phyloP scores from a whole-genome alignment of 495 filamentous ascomycete genomes.

The Penicillium lagena region DNA sequence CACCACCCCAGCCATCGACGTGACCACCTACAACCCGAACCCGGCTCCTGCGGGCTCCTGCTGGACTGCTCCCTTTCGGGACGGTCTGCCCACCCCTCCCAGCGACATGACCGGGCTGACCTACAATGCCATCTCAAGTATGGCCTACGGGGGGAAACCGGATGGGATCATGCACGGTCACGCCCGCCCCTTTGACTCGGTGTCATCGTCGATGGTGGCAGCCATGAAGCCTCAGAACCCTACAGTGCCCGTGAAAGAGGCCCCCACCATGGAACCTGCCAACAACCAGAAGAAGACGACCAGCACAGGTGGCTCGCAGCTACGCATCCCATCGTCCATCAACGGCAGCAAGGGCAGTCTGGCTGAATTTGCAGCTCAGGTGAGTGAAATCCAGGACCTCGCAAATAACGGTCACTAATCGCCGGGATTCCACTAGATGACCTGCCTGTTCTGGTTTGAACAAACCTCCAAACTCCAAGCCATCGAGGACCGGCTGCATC shows the following conservation, averaged over 20 bases:
- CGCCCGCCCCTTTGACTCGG: slow-evolving; percentile 19
- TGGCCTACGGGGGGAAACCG: slow-evolving; percentile 28
- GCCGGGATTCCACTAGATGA: slow-evolving; percentile 52
- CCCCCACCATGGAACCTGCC: slow-evolving; percentile 11
- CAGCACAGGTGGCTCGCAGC: slow-evolving; percentile 51
- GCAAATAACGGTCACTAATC: not conserved
- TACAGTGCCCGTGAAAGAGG: slow-evolving; percentile 17
- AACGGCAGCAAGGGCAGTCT: slow-evolving; percentile 66
- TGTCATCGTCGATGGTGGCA: slow-evolving; percentile 18
- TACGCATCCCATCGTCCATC: slow-evolving; percentile 68
- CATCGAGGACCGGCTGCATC: slow-evolving; percentile 60
- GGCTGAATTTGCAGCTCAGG: slow-evolving; percentile 77
- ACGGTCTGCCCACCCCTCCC: slow-evolving; percentile 46
- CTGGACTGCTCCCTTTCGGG: slow-evolving; percentile 36
- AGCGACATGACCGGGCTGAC: slow-evolving; percentile 44
- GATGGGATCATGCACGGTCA: slow-evolving; percentile 23
- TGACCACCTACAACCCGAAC: not conserved
- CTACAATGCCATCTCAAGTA: slow-evolving; percentile 30
- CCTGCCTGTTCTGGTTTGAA: slow-evolving; percentile 98
- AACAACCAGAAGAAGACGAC: slow-evolving; percentile 24
- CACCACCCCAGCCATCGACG: slow-evolving; percentile 21
- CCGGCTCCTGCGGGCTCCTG: slow-evolving; percentile 7
- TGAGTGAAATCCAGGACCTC: slow-evolving; percentile 24
- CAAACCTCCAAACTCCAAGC: slow-evolving; percentile 65
- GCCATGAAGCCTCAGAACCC: slow-evolving; percentile 19